Conservation (phyloP, 75 land plant species). For the Larix kaempferi region DNA sequence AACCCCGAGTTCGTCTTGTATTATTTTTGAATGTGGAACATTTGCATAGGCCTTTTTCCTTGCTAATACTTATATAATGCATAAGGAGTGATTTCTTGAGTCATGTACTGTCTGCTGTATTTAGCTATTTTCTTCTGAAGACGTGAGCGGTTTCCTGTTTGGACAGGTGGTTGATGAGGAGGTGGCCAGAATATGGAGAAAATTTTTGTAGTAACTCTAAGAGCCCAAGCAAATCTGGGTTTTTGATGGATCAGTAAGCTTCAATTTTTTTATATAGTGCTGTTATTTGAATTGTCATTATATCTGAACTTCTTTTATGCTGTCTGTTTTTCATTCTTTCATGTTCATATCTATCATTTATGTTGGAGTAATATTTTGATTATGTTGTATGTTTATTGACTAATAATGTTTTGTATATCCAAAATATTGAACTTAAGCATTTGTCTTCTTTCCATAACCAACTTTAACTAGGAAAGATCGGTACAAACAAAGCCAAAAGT, state of each 20-base stretch:
- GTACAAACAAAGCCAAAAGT: no score
- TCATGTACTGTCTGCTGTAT: neutral
- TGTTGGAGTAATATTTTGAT: no score
- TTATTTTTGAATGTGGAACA: neutral
- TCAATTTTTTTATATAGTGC: neutral
- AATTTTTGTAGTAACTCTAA: neutral
- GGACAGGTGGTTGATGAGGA: constrained; percentile 7
- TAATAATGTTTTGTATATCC: no score
- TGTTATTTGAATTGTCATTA: neutral
- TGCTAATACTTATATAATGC: neutral
- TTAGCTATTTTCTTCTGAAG: neutral
- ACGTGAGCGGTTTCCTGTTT: neutral
- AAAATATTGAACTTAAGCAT: no score
- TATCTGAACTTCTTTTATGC: neutral
- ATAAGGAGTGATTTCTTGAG: neutral
- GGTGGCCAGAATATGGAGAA: constrained; percentile 9
- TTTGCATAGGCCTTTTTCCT: neutral
- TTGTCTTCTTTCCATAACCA: no score
- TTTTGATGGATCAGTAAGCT: constrained; percentile 4
- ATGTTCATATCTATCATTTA: neutral
- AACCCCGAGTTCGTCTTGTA: neutral
- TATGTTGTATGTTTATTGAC: no score
- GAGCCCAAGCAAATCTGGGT: neutral
- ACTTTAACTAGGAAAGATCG: no score
- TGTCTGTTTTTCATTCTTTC: neutral